Evolutionary conservation across 2,329 filamentous ascomycete genomes (phyloP).

Genomic region (Botrytis paeoniae): DNA sequence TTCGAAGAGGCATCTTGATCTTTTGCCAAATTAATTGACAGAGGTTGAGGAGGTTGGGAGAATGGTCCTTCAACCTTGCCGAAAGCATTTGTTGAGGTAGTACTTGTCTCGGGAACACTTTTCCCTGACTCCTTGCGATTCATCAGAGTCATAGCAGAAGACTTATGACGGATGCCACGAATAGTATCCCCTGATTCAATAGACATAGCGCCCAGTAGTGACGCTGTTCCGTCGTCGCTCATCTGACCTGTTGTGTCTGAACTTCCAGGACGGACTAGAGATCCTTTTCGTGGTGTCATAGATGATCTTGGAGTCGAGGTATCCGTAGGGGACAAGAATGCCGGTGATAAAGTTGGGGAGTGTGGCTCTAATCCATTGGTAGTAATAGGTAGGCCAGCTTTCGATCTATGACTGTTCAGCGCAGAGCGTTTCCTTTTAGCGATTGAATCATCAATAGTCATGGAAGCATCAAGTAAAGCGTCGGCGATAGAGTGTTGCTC

Average conservation of each 20-base stretch:
- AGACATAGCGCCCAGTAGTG: constrained; percentile 33
- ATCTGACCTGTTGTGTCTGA: constrained; percentile 25
- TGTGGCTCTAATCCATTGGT: constrained; percentile 24
- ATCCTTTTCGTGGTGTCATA: constrained; percentile 24
- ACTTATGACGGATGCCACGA: constrained; percentile 52
- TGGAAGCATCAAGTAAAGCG: constrained; percentile 86
- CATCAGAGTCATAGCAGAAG: constrained; percentile 61
- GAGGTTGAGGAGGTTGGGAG: constrained; percentile 35
- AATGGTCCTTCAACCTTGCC: constrained; percentile 58
- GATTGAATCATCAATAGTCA: constrained; percentile 71
- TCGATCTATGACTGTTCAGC: constrained; percentile 49
- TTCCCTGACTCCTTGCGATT: constrained; percentile 57
- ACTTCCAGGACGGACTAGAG: constrained; percentile 20
- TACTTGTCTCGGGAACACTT: constrained; percentile 62
- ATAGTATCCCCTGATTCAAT: constrained; percentile 37
- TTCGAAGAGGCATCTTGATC: constrained; percentile 38
- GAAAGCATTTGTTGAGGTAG: constrained; percentile 60
- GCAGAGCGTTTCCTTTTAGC: constrained; percentile 52
- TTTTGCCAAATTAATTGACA: constrained; percentile 41
- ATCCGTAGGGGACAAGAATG: constrained; percentile 29
- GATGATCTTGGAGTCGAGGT: constrained; percentile 21
- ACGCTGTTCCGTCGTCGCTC: constrained; percentile 37
- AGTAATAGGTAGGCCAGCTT: constrained; percentile 36
- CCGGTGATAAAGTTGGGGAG: constrained; percentile 31
- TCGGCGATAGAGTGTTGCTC: constrained; percentile 75